Conservation (phyloP, 495 filamentous ascomycete species). For the Aspergillus affinis region DNA sequence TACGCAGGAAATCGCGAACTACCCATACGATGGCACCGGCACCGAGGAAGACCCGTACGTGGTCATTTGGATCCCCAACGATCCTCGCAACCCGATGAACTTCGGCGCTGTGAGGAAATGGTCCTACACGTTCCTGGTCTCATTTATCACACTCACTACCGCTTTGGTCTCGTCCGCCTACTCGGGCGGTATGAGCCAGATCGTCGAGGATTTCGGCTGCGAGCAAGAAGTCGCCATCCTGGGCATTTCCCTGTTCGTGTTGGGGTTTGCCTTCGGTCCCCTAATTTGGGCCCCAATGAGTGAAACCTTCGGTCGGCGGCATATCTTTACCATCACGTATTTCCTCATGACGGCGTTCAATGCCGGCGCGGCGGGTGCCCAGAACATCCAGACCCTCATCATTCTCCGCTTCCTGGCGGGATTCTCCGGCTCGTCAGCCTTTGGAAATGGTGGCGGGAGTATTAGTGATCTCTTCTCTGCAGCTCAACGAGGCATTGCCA, state of each 20-base stretch:
- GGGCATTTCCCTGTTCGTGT: conserved; percentile 52
- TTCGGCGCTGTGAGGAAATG: conserved; percentile 60
- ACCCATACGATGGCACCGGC: conserved; percentile 60
- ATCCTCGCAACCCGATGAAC: conserved; percentile 64
- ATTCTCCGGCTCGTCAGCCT: conserved; percentile 59
- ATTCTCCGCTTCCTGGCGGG: conserved; percentile 65
- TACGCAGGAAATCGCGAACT: conserved; percentile 51
- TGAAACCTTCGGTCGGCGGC: conserved; percentile 62
- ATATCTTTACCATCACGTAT: conserved; percentile 64
- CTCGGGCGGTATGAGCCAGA: conserved; percentile 62
- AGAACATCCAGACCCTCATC: conserved; percentile 56
- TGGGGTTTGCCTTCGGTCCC: conserved; percentile 53
- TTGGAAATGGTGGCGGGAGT: conserved; percentile 69
- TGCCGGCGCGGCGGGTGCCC: conserved; percentile 51
- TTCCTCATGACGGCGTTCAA: conserved; percentile 62
- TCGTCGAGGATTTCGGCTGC: conserved; percentile 45
- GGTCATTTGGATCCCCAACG: conserved; percentile 64
- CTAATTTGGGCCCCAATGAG: conserved; percentile 61
- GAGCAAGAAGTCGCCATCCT: conserved; percentile 48
- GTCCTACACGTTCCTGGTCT: conserved; percentile 59
- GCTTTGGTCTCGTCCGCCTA: conserved; percentile 73
- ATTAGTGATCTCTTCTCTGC: conserved; percentile 68
- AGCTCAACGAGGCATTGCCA: conserved; percentile 58
- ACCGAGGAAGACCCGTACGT: conserved; percentile 67
- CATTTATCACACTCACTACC: conserved; percentile 65